phyloP scores from a whole-genome alignment of 129 eudicot genomes.

The Silybum marianum region DNA sequence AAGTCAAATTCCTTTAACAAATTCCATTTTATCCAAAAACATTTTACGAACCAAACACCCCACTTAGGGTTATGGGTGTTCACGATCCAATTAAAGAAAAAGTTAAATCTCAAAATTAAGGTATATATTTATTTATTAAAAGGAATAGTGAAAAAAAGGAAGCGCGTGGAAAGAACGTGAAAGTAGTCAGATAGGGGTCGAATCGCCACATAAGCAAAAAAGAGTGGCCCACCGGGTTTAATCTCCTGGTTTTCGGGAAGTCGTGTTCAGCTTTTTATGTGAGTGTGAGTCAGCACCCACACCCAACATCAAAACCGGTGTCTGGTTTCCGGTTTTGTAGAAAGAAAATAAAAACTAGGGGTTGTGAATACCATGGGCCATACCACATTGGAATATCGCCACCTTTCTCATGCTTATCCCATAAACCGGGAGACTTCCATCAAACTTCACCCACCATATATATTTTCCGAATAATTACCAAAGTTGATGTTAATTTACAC shows the following conservation, averaged over 20 bases:
- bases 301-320: slow-evolving; percentile 16
- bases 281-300: slow-evolving; percentile 28
- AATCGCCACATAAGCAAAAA: slow-evolving; percentile 58
- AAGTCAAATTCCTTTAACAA: no score
- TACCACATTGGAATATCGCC: slow-evolving; percentile 38
- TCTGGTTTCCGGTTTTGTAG: slow-evolving; percentile 35
- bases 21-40: no score
- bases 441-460: slow-evolving; percentile 17
- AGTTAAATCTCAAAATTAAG: no score
- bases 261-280: slow-evolving; percentile 11
- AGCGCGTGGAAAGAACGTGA: slow-evolving; percentile 44
- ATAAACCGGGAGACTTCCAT: slow-evolving; percentile 38
- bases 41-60: no score
- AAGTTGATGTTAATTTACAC: no score
- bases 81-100: no score
- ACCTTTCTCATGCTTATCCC: slow-evolving; percentile 34
- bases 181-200: slow-evolving; percentile 54
- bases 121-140: no score
- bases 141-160: not conserved
- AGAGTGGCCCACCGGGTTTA: slow-evolving; percentile 29
- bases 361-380: slow-evolving; percentile 36
- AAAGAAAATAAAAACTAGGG: not conserved
- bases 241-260: slow-evolving; percentile 79
- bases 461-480: no score
- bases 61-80: no score